Evolutionary conservation across 202 grass and related monocot species (phyloP).

Genomic region (Tripidium arundinaceum): DNA sequence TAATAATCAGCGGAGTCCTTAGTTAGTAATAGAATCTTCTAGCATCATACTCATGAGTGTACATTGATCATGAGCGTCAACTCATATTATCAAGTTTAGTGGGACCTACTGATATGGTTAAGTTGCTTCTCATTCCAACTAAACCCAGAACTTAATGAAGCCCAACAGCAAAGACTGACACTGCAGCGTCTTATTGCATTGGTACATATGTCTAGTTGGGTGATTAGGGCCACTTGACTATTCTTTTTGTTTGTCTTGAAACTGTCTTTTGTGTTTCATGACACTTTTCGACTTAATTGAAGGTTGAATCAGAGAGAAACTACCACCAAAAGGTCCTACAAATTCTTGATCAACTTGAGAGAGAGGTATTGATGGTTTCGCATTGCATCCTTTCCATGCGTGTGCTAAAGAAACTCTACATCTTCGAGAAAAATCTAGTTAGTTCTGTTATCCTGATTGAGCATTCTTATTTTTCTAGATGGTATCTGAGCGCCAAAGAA

Average conservation of each 20-base stretch:
- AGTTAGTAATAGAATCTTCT: not conserved
- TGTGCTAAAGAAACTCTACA: not conserved
- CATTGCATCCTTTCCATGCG: not conserved
- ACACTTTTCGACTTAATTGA: conserved; percentile 21
- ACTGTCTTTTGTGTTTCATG: not conserved
- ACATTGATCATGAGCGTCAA: not conserved
- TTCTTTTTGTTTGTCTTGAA: conserved; percentile 15
- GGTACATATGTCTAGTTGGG: conserved; percentile 44
- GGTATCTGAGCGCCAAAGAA: conserved; percentile 92
- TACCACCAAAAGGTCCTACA: conserved; percentile 90
- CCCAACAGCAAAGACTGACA: conserved; percentile 90
- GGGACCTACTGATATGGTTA: not conserved
- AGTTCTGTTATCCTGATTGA: conserved; percentile 4
- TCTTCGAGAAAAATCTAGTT: not conserved
- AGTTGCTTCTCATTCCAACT: not conserved
- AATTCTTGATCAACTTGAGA: conserved; percentile 92
- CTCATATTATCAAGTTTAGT: not conserved
- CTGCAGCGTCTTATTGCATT: conserved; percentile 83
- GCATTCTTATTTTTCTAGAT: conserved; percentile 52
- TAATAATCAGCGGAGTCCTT: not conserved
- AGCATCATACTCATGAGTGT: not conserved
- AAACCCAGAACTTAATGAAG: conserved; percentile 36
- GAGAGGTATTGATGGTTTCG: conserved; percentile 60
- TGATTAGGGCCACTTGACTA: not conserved
- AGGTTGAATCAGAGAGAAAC: conserved; percentile 92